Base-by-base conservation (phyloP, 257 asterid genomes). In the Fraxinus cuspidata region DNA sequence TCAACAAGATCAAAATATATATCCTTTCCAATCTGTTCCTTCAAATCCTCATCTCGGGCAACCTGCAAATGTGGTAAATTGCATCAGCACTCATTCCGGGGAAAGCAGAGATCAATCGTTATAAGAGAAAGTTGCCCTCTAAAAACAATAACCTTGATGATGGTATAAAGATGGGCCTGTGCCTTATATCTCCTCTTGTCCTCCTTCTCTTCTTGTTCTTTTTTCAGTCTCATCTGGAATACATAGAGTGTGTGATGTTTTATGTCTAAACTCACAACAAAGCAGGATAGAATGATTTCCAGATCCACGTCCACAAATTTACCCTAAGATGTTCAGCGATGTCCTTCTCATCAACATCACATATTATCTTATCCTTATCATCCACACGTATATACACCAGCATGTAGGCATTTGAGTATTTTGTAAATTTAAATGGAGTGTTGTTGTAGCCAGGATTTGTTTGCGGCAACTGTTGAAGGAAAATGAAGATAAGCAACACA, bases 321-420 rank as follows among this genome's bases (percentile, higher is more conserved):
- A 96, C 99, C 92, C 94, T 85, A 65, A 96, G 97, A 89, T 96
- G 99, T 73, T 96, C 97, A 3, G 99, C 99, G 73, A 96, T 90
- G 86, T 96, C 99, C 86, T 93, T 96, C 93, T 96, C 99, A 82
- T 88, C 97, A 78, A 93, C 98, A 80, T 93, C 97, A 80, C 99
- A 96, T 34, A 96, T 90, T 70, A 93, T 96, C 87, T 93, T 93
- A 84, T 93, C 98, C 90, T 92, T 93, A 91, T 96, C 99, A 76
- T 92, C 90, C 83, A 87, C 96, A 82, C 99, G 92, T 82, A 96
- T 91, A 85, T 96, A 96, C 78, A 93, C 99, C 85, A 96, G 99
- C 99, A 96, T 96, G 91, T 96, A 96, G 27, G 99, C 99, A 81
- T 96, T 96, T 58, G 99, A 96, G 89, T 90, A 93, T 84, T 96